A percentile compares a stretch with the other conserved stretches of the same genome.
phyloP scores from a whole-genome alignment of 805 yeast species.

The Kluyveromyces lactis region DNA sequence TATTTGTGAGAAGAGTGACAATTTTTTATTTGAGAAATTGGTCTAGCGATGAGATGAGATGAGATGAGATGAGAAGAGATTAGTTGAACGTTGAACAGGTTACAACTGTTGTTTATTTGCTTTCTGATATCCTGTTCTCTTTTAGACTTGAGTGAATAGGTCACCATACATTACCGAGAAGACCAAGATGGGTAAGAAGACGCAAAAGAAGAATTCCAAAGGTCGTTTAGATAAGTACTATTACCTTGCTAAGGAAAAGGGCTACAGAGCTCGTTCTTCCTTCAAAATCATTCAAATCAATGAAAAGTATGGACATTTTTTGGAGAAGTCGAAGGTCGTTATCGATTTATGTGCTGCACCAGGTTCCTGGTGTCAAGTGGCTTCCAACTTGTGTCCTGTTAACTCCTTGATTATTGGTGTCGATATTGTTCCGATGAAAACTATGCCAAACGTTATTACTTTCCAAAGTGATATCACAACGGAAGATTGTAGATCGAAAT shows the following conservation, averaged over 20 bases:
- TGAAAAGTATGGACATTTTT: constrained; percentile 92
- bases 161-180: too few species aligned
- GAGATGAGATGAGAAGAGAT: too few species aligned
- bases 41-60: constrained; percentile 1
- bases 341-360: constrained; percentile 99
- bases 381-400: constrained; percentile 84
- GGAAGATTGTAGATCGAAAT: constrained; percentile 90
- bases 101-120: too few species aligned
- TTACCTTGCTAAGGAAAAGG: constrained; percentile 92
- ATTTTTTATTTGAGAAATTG: neutral
- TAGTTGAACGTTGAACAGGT: too few species aligned
- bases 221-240: constrained; percentile 99
- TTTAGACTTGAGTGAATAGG: too few species aligned
- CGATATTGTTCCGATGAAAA: constrained; percentile 95
- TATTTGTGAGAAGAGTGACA: neutral
- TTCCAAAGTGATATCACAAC: constrained; percentile 97
- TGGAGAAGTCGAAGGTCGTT: constrained; percentile 90
- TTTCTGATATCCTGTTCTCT: too few species aligned
- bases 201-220: constrained; percentile 91
- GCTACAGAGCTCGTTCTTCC: constrained; percentile 97
- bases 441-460: constrained; percentile 90
- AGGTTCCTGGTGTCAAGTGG: constrained; percentile 99
- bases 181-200: constrained; percentile 58
- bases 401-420: constrained; percentile 95
- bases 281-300: constrained; percentile 91